Conservation (phyloP, 2,329 filamentous ascomycete genomes). For the Apiospora rasikravindrae region DNA sequence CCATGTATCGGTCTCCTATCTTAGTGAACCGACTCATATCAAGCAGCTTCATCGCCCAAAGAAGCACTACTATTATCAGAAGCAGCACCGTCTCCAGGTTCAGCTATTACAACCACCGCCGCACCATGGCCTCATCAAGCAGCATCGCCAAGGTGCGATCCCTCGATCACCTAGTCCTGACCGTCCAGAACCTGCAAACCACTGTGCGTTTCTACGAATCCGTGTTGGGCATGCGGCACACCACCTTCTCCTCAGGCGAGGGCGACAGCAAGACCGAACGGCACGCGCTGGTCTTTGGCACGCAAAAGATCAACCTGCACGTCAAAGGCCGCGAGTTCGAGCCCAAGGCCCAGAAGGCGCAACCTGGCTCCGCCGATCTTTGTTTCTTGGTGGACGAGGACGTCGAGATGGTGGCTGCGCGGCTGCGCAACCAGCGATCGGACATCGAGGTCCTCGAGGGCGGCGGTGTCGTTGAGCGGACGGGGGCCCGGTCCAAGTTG, state of each 20-base stretch:
- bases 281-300: constrained; percentile 61
- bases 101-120: background rate
- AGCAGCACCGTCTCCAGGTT: background rate
- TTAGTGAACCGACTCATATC: background rate
- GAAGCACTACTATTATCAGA: background rate
- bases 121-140: background rate
- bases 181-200: constrained; percentile 54
- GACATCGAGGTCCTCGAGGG: constrained; percentile 57
- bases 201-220: constrained; percentile 61
- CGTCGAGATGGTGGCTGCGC: constrained; percentile 51
- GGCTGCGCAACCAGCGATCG: constrained; percentile 41
- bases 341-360: constrained; percentile 59
- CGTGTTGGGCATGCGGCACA: constrained; percentile 61
- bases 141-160: constrained; percentile 43
- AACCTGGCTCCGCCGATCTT: constrained; percentile 63
- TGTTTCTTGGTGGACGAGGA: constrained; percentile 62
- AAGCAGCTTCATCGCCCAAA: background rate
- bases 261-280: constrained; percentile 36
- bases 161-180: constrained; percentile 67
- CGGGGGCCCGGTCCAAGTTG: constrained; percentile 59
- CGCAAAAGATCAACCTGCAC: constrained; percentile 67
- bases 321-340: constrained; percentile 63
- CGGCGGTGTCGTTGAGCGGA: constrained; percentile 56
- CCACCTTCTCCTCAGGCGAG: constrained; percentile 51
- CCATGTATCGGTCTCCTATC: background rate